Conservation (phyloP, 495 filamentous ascomycete species). For the Neurospora sp. region DNA sequence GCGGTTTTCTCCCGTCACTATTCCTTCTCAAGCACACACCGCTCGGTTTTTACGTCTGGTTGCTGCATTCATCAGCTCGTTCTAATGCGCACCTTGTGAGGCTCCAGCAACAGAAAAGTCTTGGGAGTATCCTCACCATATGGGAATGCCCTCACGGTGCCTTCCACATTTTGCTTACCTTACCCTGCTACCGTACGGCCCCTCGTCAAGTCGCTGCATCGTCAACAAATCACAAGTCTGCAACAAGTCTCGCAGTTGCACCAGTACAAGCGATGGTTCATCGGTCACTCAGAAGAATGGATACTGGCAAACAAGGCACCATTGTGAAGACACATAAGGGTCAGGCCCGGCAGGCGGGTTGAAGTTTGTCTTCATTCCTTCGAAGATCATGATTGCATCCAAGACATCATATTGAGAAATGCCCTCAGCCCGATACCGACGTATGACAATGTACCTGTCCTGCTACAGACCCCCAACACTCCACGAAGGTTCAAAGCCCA, state of each 20-base stretch:
- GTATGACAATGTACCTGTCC: neutral
- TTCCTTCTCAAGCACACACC: neutral
- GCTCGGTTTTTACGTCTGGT: neutral
- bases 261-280: neutral
- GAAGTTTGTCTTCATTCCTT: neutral
- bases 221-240: neutral
- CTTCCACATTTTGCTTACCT: neutral
- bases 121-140: neutral
- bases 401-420: neutral
- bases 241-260: neutral
- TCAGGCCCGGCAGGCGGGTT: neutral
- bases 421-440: neutral
- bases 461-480: neutral
- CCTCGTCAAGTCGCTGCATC: neutral
- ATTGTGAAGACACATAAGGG: neutral
- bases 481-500: neutral
- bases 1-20: neutral
- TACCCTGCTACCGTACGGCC: neutral
- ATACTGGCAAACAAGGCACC: neutral
- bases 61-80: neutral
- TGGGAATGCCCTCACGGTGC: neutral
- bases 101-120: neutral
- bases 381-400: neutral
- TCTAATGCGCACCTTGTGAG: neutral
- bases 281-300: neutral